Evolutionary conservation across 2,329 filamentous ascomycete genomes (phyloP), one percentile per base, ranked within the genome.

Genomic region (Colletotrichum truncatum): DNA sequence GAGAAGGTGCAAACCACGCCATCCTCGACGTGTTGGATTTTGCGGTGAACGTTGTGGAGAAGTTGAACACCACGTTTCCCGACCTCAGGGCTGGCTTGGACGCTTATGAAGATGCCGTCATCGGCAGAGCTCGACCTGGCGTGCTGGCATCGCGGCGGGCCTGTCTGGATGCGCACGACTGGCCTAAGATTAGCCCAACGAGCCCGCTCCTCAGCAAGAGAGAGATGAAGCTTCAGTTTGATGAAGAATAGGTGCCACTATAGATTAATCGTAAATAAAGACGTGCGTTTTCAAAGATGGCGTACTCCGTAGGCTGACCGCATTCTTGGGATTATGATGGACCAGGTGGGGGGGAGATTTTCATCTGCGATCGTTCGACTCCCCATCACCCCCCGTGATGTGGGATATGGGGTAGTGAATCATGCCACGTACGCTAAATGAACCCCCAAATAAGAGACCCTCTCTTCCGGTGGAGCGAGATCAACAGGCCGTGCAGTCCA

Each of bases 1-100:
- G 86, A 3, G 86, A 88, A 72, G 85, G 84, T 1, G 85, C 84
- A 6, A 88, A 88, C 66, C 85, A 87, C 54, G 85, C 82, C 3
- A 84, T 88, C 34, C 72, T 82, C 6, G 86, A 88, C 69, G 82
- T 84, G 0, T 70, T 76, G 3, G 80, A 84, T 34, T 76, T 87
- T 43, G 75, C 78, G 0, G 75, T 78, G 9, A 70, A 70, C 5
- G 68, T 80, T 1, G 28, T 70, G 0, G 73, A 76, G 0, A 23
- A 64, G 2, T 67, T 75, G 28, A 46, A 60, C 2, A 38, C 18
- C 1, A 30, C 16, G 4, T 48, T 59, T 11, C 41, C 32, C 8
- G 55, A 57, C 12, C 49, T 80, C 5, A 71, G 76, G 16, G 32
- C 38, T 0, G 73, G 73, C 0, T 67, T 83, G 4, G 71, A 79